A percentile compares a stretch with the other conserved stretches of the same genome.
phyloP scores from a whole-genome alignment of 495 filamentous ascomycete species.

The Haplographium delicatum region DNA sequence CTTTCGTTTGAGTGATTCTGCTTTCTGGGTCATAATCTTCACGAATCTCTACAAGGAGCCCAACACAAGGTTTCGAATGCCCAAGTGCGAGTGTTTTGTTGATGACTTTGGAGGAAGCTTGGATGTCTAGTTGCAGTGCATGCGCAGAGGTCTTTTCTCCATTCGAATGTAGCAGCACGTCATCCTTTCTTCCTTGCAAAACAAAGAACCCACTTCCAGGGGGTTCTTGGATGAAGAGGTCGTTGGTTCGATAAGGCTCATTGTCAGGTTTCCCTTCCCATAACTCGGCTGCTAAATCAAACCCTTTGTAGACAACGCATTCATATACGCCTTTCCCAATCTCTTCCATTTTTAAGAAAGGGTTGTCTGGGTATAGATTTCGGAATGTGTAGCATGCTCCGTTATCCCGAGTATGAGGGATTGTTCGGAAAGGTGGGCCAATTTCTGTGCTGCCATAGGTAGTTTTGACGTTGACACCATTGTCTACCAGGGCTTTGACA shows the following conservation, averaged over 20 bases:
- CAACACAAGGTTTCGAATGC: constrained; percentile 19
- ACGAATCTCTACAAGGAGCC: constrained; percentile 21
- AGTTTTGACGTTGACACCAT: constrained; percentile 26
- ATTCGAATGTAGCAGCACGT: constrained; percentile 24
- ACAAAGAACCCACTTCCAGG: constrained; percentile 22
- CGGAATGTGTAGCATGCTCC: constrained; percentile 21
- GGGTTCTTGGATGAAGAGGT: constrained; percentile 25
- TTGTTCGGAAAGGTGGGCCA: constrained; percentile 24
- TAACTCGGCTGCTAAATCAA: constrained; percentile 23
- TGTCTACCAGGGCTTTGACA: constrained; percentile 12
- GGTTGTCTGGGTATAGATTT: constrained; percentile 23
- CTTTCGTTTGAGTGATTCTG: background rate
- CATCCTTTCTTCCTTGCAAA: constrained; percentile 23
- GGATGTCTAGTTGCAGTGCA: constrained; percentile 23
- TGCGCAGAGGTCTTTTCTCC: constrained; percentile 25
- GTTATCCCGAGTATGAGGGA: constrained; percentile 20
- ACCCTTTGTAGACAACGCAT: constrained; percentile 24
- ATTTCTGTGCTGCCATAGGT: constrained; percentile 27
- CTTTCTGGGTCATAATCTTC: constrained; percentile 9
- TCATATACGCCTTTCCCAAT: constrained; percentile 21
- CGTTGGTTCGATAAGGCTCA: constrained; percentile 23
- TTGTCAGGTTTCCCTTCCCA: constrained; percentile 20
- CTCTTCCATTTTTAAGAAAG: constrained; percentile 23
- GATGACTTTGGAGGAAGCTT: constrained; percentile 22
- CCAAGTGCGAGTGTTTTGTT: constrained; percentile 20